These are phyloP conservation scores for Diaporthe sp. DNA, from an alignment of 2,329 filamentous ascomycete species.

Conservation along the genomic window DNA sequence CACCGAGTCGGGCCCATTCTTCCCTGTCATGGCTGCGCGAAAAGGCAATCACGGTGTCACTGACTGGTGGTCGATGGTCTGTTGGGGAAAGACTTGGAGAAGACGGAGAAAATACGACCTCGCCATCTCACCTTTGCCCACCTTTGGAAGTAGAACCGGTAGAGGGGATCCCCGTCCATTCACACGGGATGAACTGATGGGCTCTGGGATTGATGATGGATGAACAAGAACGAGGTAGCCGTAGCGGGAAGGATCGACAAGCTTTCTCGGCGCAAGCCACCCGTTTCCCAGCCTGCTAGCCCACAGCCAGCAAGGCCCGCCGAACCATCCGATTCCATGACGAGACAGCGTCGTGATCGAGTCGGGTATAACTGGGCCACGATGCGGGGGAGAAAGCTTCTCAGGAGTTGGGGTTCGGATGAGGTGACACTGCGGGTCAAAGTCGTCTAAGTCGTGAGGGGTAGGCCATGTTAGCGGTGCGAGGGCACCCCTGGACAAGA, in stretches of 20 bases:
- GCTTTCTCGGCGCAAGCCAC: constrained; percentile 14
- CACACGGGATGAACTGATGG: background rate
- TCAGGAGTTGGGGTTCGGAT: background rate
- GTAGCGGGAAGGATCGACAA: constrained; percentile 11
- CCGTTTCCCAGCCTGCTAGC: background rate
- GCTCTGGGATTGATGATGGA: background rate
- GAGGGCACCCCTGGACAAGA: background rate
- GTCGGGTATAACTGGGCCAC: constrained; percentile 13
- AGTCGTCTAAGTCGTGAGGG: constrained; percentile 26
- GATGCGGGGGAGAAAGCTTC: background rate
- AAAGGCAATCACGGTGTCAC: constrained; percentile 2
- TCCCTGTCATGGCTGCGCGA: background rate
- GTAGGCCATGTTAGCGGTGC: background rate
- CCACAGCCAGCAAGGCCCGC: background rate
- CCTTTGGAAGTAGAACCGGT: background rate
- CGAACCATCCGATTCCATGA: constrained; percentile 9
- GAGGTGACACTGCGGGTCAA: background rate
- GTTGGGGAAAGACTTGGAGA: constrained; percentile 16
- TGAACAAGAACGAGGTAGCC: background rate
- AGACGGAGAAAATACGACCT: constrained; percentile 8
- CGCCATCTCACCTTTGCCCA: background rate
- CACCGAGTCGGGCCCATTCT: constrained; percentile 12
- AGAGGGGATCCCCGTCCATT: background rate
- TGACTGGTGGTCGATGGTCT: background rate
- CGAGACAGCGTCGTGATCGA: background rate